Conservation (phyloP, 2,329 filamentous ascomycete genomes). For the Phialophora macrospora region DNA sequence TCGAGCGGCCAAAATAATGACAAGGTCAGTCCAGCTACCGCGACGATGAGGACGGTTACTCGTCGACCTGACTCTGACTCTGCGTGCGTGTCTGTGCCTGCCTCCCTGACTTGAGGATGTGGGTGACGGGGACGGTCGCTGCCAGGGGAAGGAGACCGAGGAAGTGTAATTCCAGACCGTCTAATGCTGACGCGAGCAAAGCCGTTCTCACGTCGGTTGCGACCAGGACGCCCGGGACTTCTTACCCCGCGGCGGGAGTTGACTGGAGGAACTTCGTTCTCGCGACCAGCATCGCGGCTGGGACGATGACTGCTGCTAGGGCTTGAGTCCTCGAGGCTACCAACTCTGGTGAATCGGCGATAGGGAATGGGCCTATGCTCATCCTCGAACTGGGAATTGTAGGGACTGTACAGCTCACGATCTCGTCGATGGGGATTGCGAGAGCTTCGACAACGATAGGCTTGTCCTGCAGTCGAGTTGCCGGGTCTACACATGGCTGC, state of each 20-base stretch:
- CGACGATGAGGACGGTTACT: neutral
- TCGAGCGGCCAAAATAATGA: neutral
- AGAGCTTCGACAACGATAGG: neutral
- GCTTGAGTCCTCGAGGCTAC: neutral
- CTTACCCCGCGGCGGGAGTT: neutral
- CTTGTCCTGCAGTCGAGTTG: neutral
- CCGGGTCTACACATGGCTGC: neutral
- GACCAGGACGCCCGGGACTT: neutral
- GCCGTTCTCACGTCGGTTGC: neutral
- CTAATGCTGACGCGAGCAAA: neutral
- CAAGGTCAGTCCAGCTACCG: neutral
- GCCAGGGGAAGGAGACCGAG: no score
- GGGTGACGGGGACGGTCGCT: neutral
- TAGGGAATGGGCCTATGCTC: neutral
- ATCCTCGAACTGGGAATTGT: neutral
- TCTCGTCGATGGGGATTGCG: neutral
- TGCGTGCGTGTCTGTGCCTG: neutral
- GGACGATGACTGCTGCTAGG: neutral
- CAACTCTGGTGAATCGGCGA: neutral
- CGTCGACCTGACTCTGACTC: neutral
- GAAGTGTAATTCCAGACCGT: neutral
- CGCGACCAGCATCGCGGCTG: neutral
- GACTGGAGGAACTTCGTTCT: neutral
- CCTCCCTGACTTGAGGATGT: neutral
- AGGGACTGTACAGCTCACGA: neutral